Conservation (phyloP, 75 land plant species). For the Sequoiadendron giganteum region DNA sequence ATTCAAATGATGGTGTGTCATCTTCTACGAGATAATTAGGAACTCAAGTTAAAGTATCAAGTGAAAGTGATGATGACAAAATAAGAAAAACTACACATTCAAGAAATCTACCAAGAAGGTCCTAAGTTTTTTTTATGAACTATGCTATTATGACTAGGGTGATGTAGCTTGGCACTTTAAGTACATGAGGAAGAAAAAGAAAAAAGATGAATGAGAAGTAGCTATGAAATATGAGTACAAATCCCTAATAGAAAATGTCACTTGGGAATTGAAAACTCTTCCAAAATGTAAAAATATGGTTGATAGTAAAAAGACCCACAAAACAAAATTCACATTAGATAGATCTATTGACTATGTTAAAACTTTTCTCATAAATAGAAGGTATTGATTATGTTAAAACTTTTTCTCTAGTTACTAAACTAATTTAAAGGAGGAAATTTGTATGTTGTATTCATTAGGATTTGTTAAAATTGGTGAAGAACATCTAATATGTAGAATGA, state of each 20-base stretch:
- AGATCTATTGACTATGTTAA: neutral
- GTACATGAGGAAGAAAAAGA: neutral
- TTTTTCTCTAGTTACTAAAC: neutral
- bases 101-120: neutral
- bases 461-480: neutral
- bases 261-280: neutral
- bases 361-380: neutral
- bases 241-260: neutral
- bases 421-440: neutral
- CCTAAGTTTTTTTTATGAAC: neutral
- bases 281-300: neutral
- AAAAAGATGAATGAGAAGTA: neutral
- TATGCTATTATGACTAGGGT: neutral
- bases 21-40: neutral
- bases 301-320: neutral
- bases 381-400: neutral
- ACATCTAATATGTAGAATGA: too few species aligned
- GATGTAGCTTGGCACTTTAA: neutral
- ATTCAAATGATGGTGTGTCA: neutral
- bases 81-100: neutral
- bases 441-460: neutral
- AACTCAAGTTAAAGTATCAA: neutral
- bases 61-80: neutral
- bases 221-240: neutral
- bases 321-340: neutral